Evolutionary conservation across 352 stramenopile species (phyloP).

Genomic region (Globisporangium cystogenes): DNA sequence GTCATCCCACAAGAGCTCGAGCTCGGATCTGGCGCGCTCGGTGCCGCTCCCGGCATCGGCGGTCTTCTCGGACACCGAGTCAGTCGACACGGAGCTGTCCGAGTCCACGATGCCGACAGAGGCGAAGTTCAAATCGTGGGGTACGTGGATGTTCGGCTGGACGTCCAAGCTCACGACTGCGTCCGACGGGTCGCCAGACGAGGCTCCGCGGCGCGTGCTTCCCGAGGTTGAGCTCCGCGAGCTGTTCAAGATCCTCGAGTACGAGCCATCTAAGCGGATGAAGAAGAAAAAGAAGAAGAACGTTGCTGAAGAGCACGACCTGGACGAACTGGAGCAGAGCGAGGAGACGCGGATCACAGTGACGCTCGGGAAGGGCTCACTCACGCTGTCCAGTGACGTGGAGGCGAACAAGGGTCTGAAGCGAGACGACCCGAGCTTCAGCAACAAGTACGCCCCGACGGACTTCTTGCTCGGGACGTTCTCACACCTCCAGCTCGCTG

Average conservation of each 20-base stretch:
- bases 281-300: conserved; percentile 47
- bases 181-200: conserved; percentile 19
- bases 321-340: conserved; percentile 26
- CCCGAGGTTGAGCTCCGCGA: conserved; percentile 80
- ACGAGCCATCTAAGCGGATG: conserved; percentile 59
- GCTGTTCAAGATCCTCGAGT: conserved; percentile 86
- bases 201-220: conserved; percentile 39
- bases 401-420: conserved; percentile 60
- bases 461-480: conserved; percentile 80
- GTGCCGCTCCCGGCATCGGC: conserved; percentile 41
- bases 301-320: conserved; percentile 5
- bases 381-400: conserved; percentile 71
- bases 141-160: conserved; percentile 85
- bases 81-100: conserved; percentile 70
- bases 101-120: conserved; percentile 69
- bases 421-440: conserved; percentile 60
- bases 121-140: conserved; percentile 73
- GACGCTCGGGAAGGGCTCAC: conserved; percentile 60
- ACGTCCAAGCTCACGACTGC: conserved; percentile 57
- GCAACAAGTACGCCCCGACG: conserved; percentile 56
- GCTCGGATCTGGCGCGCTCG: conserved; percentile 13
- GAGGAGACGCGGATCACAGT: conserved; percentile 74
- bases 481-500: conserved; percentile 68
- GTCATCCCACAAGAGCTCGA: conserved; percentile 14
- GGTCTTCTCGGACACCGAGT: conserved; percentile 67